Evolutionary conservation across 23 red algal genomes (phyloP), one percentile per base, ranked within the genome.

Genomic region (Gracilariopsis chorda): DNA sequence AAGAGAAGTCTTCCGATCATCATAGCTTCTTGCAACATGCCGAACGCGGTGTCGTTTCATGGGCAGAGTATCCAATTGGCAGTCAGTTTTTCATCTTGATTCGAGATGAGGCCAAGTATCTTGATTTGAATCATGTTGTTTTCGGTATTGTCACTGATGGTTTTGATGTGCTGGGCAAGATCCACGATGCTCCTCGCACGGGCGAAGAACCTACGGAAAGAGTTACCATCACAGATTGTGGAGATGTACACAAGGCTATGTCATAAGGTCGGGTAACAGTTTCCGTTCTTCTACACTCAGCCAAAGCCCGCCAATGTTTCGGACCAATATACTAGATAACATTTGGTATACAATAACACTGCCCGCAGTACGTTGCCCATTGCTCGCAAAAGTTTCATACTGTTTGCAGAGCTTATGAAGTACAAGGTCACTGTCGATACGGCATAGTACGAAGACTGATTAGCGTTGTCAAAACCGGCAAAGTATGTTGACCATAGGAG

Each of bases 61-160:
- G 92, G 92, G 92, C 92, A 7, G 92, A 95, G 51, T 95, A 89
- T 74, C 92, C 92, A 1, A 95, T 95, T n/a, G 96, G 92, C 29
- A 81, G 64, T 17, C 96, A 98, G 58, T 98, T 98, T 47, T 98
- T 89, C 44, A 86, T 98, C 34, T 29, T 94, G 2, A 91, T 84
- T 48, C 84, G 77, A 4, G 79, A 70, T 48, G 59, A 77, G 55
- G 80, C 95, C 27, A 58, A 20, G 8, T 93, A 92, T 63, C 84
- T 97, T 4, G 95, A 97, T 58, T 75, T 34, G 1, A 97, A 97
- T 61, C 95, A 97, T 64, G 95, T 97, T 4, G 95, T 97, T 29
- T 97, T 97, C 65, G 95, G 95, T 8, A 44, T 83, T 27, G 82
- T 96, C n/a, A 86, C 84, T 44, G 94, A 92, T 42, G 94, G 94